Base-by-base conservation (phyloP, 1,284 basidiomycete species). In the Clitocybe nebularis region DNA sequence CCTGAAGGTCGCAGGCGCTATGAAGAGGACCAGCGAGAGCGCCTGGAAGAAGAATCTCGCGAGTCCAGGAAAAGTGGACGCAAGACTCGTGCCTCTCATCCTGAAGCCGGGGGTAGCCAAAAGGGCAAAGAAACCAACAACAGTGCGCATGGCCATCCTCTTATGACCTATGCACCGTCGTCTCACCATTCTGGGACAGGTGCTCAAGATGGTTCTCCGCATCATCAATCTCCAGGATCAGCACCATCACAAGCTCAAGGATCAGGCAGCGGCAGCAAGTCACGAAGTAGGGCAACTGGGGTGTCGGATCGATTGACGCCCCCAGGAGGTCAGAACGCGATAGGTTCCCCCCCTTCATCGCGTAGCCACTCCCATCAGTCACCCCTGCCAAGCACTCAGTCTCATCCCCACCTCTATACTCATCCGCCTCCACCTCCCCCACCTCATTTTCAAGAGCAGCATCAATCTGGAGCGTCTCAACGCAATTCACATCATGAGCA, bases 1-100 rank as follows among this genome's bases (percentile, higher is more conserved):
- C 43, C 51, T 29, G 73, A 54, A 68, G 69, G 28, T 62, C 69
- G 72, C 41, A 72, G 72, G 51, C 65, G 68, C 16, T 60, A 63
- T 38, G 69, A 73, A 33, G 68, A 69, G 2, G 71, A 74, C 42
- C 55, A 62, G 24, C 58, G 56, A 45, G 63, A 51, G 28, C 53
- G 54, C 21, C 35, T 57, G 13, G 57, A 60, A 30, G 58, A 60
- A 47, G 55, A 52, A 33, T 48, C 51, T 2, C 48, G 39, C n/a
- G 57, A 54, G 22, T 26, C 25, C 10, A 43, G 46, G 41, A 50
- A 50, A 41, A 39, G 46, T n/a, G 24, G 26, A 20, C 45, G 46
- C 32, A 47, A 43, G 29, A 47, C 45, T 17, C 46, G 51, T 4
- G 21, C 42, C 22, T 48, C 47, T 20, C 26, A 28, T 39, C 20